Evolutionary conservation across 768 basidiomycete species (phyloP).

Genomic region (Mycena capillaripes): DNA sequence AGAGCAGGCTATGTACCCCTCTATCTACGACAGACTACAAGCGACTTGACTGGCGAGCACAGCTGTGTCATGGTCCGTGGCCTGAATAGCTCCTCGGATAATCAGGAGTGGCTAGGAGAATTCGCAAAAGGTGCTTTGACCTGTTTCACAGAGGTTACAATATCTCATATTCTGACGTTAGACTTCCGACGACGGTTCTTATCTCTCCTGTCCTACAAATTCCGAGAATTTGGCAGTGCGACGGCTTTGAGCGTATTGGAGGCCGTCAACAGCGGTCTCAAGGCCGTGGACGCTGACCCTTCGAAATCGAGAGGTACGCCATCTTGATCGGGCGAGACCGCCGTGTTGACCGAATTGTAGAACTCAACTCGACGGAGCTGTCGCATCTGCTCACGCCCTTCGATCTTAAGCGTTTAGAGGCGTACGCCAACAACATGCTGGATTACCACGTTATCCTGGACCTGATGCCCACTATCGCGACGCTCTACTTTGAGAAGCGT

Average conservation of each 20-base stretch:
- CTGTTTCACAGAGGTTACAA: neutral
- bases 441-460: constrained; percentile 98
- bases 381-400: constrained; percentile 85
- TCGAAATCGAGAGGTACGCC: constrained; percentile 52
- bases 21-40: constrained; percentile 93
- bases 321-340: neutral
- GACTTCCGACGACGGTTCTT: constrained; percentile 96
- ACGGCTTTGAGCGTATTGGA: constrained; percentile 91
- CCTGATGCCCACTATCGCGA: constrained; percentile 84
- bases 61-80: constrained; percentile 96
- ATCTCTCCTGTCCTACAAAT: constrained; percentile 90
- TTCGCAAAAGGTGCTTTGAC: constrained; percentile 81
- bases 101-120: constrained; percentile 87
- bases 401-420: constrained; percentile 95
- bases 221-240: constrained; percentile 92
- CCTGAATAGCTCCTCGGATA: constrained; percentile 74
- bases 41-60: constrained; percentile 97
- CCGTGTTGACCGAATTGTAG: constrained; percentile 37
- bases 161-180: constrained; percentile 45
- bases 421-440: constrained; percentile 95
- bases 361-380: constrained; percentile 57
- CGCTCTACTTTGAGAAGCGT: constrained; percentile 88
- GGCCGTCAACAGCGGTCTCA: constrained; percentile 78
- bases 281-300: constrained; percentile 54
- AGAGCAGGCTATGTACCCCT: constrained; percentile 91